These are phyloP conservation scores for Mucor mucedo DNA, from an alignment of 371 early-diverging fungal species.

Conservation along the genomic window DNA sequence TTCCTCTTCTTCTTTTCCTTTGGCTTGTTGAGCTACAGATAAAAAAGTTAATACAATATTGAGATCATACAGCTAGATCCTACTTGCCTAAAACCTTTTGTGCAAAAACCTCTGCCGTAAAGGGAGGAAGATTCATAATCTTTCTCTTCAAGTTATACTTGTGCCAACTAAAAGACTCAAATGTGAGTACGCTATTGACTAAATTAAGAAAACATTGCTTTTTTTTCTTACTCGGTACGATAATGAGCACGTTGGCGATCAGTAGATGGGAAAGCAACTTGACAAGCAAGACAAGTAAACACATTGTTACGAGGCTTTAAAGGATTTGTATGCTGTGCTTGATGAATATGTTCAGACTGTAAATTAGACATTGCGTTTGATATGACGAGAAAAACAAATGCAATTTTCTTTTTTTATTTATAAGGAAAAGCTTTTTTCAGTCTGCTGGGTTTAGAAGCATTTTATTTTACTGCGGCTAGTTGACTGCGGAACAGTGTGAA, in stretches of 20 bases:
- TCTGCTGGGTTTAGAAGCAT: background rate
- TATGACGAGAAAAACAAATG: background rate
- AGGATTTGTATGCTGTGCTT: conserved; percentile 29
- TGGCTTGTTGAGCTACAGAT: conserved; percentile 51
- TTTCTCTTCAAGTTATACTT: conserved; percentile 90
- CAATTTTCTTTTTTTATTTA: background rate
- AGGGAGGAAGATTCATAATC: conserved; percentile 77
- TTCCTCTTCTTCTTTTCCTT: conserved; percentile 48
- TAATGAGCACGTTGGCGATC: conserved; percentile 87
- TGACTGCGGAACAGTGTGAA: too few species aligned
- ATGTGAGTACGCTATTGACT: conserved; percentile 78
- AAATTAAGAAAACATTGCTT: conserved; percentile 77
- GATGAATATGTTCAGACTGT: conserved; percentile 12
- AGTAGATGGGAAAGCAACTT: conserved; percentile 82
- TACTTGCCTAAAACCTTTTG: conserved; percentile 59
- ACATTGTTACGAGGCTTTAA: conserved; percentile 32
- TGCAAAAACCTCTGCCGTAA: conserved; percentile 78
- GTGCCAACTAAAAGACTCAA: conserved; percentile 66
- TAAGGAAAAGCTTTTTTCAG: background rate
- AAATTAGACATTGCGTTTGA: conserved; percentile 8
- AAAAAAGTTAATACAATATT: background rate
- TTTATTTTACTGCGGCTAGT: too few species aligned
- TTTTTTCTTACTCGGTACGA: conserved; percentile 79
- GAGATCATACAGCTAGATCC: background rate
- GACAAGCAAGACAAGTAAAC: conserved; percentile 81